Evolutionary conservation across 305 asterid species (phyloP), one percentile per base, ranked within the genome.

Genomic region (Fraxinus floribunda): DNA sequence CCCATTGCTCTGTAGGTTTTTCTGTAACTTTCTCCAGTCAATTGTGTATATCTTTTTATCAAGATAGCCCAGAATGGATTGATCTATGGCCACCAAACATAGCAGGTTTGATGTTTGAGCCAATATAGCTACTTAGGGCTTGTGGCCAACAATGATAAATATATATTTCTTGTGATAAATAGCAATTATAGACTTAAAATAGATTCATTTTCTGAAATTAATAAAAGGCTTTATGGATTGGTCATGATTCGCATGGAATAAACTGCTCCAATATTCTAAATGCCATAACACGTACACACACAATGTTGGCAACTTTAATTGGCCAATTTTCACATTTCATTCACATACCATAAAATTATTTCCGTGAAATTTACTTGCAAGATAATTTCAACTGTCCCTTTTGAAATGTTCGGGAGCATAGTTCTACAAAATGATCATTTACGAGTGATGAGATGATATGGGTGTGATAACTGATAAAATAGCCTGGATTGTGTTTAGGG

Each of bases 21-120:
- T 78, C 82, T 24, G 29, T n/a, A 44, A 74, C 41, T 38, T 46
- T 77, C 60, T 75, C 68, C n/a, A 15, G 34, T 26, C 79, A 82
- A 35, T 13, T 57, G 7, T 82, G 84, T 29, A 71, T 75, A 35
- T 30, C 55, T 72, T 60, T 46, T 66, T 79, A 60, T 78, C 34
- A n/a, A 7, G 66, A 49, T 49, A 29, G 80, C n/a, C 78, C 57
- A 38, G 78, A 35, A 18, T 77, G 41, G 9, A 26, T 22, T 46
- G 70, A 46, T 49, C 68, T 13, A 24, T 2, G 39, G 18, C 44
- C 66, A 11, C 20, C 7, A 13, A 62, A 62, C 13, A 36, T 2
- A 16, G 75, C n/a, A 49, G 75, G 76, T 64, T 34, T 39, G 32
- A 64, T 78, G 52, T 32, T 77, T 64, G 35, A 78, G 62, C 57